Conservation (phyloP, 345 rosid genomes). For the Brassica nigra region DNA sequence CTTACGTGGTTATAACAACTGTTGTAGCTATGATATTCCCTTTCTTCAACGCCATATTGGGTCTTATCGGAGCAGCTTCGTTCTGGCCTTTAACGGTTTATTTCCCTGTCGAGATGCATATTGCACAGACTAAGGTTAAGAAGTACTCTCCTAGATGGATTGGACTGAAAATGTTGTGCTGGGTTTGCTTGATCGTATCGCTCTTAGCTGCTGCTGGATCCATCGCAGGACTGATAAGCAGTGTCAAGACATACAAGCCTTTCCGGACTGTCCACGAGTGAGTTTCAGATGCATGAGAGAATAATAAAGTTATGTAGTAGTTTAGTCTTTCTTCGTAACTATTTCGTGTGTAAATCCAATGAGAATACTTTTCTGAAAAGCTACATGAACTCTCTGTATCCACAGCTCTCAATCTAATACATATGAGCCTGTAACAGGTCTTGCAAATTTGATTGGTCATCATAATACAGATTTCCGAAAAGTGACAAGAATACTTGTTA, state of each 20-base stretch:
- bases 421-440: constrained; percentile 20
- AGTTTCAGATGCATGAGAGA: constrained; percentile 12
- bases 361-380: constrained; percentile 16
- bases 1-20: constrained; percentile 61
- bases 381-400: constrained; percentile 23
- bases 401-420: constrained; percentile 21
- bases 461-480: background rate
- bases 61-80: constrained; percentile 70
- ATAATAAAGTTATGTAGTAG: background rate
- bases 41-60: constrained; percentile 83
- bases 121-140: constrained; percentile 50
- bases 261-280: constrained; percentile 46
- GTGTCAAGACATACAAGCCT: constrained; percentile 69
- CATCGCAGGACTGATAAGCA: constrained; percentile 56
- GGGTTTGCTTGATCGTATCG: constrained; percentile 63
- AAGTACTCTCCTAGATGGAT: constrained; percentile 67
- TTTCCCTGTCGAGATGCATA: constrained; percentile 86
- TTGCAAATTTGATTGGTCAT: constrained; percentile 23
- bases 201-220: constrained; percentile 72
- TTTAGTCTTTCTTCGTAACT: constrained; percentile 14
- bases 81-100: constrained; percentile 92
- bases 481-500: background rate
- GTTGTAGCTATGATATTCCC: constrained; percentile 82
- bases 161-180: constrained; percentile 59
- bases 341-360: constrained; percentile 31